Percentiles rank a stretch among this genome's conserved stretches.
These are phyloP conservation scores for Penicillium salamii DNA, from an alignment of 495 filamentous ascomycete species.

Conservation along the genomic window DNA sequence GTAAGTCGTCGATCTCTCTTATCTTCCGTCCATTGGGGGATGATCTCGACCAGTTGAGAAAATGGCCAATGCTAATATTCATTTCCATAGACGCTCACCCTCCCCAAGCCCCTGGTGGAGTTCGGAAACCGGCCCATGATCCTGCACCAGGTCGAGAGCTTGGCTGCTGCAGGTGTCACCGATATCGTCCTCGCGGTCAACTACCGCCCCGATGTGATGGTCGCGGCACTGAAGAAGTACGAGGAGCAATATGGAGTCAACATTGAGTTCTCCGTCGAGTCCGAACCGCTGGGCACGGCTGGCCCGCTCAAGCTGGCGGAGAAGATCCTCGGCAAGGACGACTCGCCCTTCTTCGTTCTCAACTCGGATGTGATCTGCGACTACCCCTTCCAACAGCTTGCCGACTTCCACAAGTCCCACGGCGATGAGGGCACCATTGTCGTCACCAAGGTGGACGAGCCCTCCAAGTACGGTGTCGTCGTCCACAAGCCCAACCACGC, in stretches of 20 bases:
- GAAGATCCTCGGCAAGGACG: conserved; percentile 87
- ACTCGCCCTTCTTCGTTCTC: conserved; percentile 96
- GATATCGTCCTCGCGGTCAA: conserved; percentile 98
- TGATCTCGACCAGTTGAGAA: too few relatives aligned
- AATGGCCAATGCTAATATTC: too few relatives aligned
- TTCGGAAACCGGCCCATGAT: conserved; percentile 99
- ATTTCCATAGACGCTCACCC: conserved; percentile 77
- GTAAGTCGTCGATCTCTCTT: conserved; percentile 55
- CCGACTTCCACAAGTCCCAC: conserved; percentile 82
- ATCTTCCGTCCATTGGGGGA: conserved; percentile 6
- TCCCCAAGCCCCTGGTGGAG: conserved; percentile 95
- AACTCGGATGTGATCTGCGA: conserved; percentile 99
- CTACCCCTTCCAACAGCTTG: conserved; percentile 89
- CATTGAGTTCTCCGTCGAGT: conserved; percentile 96
- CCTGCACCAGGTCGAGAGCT: conserved; percentile 91
- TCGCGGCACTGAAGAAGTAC: conserved; percentile 75
- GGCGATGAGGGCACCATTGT: conserved; percentile 98
- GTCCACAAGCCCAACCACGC: conserved; percentile 95
- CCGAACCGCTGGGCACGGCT: conserved; percentile 92
- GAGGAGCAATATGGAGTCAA: conserved; percentile 86
- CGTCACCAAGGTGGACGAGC: conserved; percentile 99
- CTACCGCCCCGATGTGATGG: conserved; percentile 97
- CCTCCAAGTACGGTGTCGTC: conserved; percentile 97
- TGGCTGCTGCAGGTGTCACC: conserved; percentile 93
- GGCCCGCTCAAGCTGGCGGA: conserved; percentile 96